Percentiles rank a stretch among this genome's conserved stretches.
Conservation (phyloP, 2,329 filamentous ascomycete genomes). For the Pseudopithomyces maydicus region DNA sequence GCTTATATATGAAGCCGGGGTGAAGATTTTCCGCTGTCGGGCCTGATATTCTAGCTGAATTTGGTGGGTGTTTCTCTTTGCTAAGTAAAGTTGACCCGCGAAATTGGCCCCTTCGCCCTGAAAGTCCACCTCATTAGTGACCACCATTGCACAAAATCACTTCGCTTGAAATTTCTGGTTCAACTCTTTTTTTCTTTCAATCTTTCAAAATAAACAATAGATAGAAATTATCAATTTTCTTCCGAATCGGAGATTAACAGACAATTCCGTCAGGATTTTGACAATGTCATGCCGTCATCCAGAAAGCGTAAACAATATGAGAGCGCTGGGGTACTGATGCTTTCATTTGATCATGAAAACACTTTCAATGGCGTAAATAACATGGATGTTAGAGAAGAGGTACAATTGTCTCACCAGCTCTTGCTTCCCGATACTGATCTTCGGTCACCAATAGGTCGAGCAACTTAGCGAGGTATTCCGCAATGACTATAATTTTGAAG, state of each 20-base stretch:
- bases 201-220: not conserved
- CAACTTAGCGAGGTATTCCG: slow-evolving; percentile 9
- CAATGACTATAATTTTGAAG: slow-evolving; percentile 12
- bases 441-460: slow-evolving; percentile 3
- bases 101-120: too few species aligned
- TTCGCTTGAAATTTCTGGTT: not conserved
- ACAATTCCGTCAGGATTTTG: slow-evolving; percentile 4
- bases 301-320: slow-evolving; percentile 11
- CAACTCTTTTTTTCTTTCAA: too few species aligned
- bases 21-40: not conserved
- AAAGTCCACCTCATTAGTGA: not conserved
- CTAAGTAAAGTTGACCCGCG: too few species aligned
- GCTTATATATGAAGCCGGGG: not conserved
- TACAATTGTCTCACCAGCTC: not conserved
- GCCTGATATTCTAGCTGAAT: not conserved
- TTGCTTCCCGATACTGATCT: not conserved
- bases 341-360: slow-evolving; percentile 12
- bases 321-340: slow-evolving; percentile 6
- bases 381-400: slow-evolving; percentile 9
- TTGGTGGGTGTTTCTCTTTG: too few species aligned
- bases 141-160: not conserved
- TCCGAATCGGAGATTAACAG: not conserved
- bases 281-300: slow-evolving; percentile 8
- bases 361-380: not conserved
- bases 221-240: not conserved